Evolutionary conservation across 2,329 filamentous ascomycete species (phyloP).

Genomic region (Xylariaceae sp.): DNA sequence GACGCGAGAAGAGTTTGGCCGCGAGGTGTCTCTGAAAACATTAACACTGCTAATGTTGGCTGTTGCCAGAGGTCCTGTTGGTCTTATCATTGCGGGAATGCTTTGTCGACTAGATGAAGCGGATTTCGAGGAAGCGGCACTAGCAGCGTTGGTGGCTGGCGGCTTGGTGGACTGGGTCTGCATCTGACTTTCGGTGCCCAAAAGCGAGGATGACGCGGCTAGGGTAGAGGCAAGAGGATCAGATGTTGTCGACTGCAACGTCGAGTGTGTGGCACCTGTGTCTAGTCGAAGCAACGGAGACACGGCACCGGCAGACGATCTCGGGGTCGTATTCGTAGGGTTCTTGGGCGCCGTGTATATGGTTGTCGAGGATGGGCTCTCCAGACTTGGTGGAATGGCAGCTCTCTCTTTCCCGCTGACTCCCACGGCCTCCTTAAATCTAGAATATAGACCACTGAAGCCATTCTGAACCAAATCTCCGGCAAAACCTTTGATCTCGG

Average conservation of each 20-base stretch:
- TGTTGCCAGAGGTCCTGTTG: constrained; percentile 43
- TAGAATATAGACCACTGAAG: constrained; percentile 82
- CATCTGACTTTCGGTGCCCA: constrained; percentile 38
- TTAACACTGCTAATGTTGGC: constrained; percentile 48
- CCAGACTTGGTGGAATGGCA: constrained; percentile 9
- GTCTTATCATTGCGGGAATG: constrained; percentile 33
- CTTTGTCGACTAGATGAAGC: constrained; percentile 31
- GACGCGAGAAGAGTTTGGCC: constrained; percentile 35
- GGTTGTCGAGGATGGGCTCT: constrained; percentile 35
- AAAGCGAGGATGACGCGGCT: constrained; percentile 34
- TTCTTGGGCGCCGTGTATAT: constrained; percentile 41
- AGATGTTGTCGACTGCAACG: constrained; percentile 32
- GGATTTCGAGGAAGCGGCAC: constrained; percentile 37
- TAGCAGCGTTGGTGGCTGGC: constrained; percentile 44
- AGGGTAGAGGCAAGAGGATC: constrained; percentile 32
- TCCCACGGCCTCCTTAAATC: constrained; percentile 78
- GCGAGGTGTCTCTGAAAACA: constrained; percentile 44
- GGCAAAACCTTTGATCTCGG: constrained; percentile 66
- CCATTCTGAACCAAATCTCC: constrained; percentile 79
- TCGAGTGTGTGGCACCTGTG: constrained; percentile 31
- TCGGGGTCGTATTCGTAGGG: constrained; percentile 38
- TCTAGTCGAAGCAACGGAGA: constrained; percentile 41
- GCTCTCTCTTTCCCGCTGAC: constrained; percentile 48
- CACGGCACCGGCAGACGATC: constrained; percentile 39
- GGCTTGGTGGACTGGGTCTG: constrained; percentile 45